These are phyloP conservation scores for Aspergillus sp. DNA, from an alignment of 2,329 filamentous ascomycete genomes.

Conservation along the genomic window DNA sequence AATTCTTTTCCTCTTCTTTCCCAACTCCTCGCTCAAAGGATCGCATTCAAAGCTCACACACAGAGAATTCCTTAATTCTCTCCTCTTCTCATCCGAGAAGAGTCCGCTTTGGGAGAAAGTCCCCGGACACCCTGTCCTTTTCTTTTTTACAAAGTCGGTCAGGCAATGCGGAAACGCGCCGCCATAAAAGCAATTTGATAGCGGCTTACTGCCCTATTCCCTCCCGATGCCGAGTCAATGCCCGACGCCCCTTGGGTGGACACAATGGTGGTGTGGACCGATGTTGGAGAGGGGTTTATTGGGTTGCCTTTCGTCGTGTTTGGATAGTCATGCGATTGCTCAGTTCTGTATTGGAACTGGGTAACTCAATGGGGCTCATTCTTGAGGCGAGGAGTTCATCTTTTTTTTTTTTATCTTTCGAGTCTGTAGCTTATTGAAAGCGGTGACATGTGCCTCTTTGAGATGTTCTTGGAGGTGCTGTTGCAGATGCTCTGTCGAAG, in stretches of 20 bases:
- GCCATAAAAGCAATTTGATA: slow-evolving; percentile 90
- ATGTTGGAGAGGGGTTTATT: slow-evolving; percentile 43
- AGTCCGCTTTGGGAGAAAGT: slow-evolving; percentile 99
- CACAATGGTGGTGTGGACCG: slow-evolving; percentile 35
- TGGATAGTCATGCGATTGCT: slow-evolving; percentile 98
- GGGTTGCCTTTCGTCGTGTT: slow-evolving; percentile 82
- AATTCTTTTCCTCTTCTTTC: slow-evolving; percentile 25
- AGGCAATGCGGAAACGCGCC: slow-evolving; percentile 91
- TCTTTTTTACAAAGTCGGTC: slow-evolving; percentile 31
- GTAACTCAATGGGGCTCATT: slow-evolving; percentile 99
- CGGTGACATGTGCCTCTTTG: slow-evolving; percentile 38
- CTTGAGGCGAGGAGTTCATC: slow-evolving; percentile 89
- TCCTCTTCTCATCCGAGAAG: slow-evolving; percentile 21
- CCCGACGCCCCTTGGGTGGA: slow-evolving; percentile 49
- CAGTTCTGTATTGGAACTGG: slow-evolving; percentile 43
- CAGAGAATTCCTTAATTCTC: slow-evolving; percentile 60
- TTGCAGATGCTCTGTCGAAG: slow-evolving; percentile 66
- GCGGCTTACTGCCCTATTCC: slow-evolving; percentile 73
- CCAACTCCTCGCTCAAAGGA: slow-evolving; percentile 96
- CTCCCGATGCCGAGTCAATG: slow-evolving; percentile 45
- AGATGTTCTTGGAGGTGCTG: slow-evolving; percentile 25
- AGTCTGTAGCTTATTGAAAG: slow-evolving; percentile 58
- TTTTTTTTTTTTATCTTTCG: slow-evolving; percentile 43
- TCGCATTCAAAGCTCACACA: slow-evolving; percentile 99
- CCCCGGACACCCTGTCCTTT: slow-evolving; percentile 79